Base-by-base conservation (phyloP, 148 eudicot species). In the Rhododendron henanense region DNA sequence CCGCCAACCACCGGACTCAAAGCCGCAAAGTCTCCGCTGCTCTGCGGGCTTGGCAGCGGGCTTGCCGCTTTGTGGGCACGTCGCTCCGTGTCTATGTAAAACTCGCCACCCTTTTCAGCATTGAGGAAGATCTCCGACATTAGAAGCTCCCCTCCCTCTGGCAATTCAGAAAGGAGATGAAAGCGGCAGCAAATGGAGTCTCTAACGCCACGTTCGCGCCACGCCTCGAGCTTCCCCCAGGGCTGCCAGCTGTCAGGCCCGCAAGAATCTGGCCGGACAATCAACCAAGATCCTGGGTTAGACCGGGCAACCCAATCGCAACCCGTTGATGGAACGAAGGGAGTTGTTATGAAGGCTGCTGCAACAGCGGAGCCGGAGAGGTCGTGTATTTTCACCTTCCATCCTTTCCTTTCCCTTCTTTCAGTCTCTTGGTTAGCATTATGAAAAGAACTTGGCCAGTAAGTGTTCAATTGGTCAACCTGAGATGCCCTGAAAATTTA, bases 351-450 rank as follows among this genome's bases (percentile, higher is more conserved):
- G 90, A 91, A 92, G 74, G 94, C 94, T 53, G 94, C 94, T 39
- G 94, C 94, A 61, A 92, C 91, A 2, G 93, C 94, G 10, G 94
- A 92, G 86, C 94, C 94, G 45, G 94, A 92, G 84, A 92, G 93
- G 69, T 92, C 94, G 37, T 92, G 93, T 74, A 92, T 90, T 80
- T 92, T 92, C 81, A 92, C 90, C 83, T 91, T 92, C 94, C 94
- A 92, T 19, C 94, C 94, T 78, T 92, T 92, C 45, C 94, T 86
- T 82, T 92, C 94, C 82, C 94, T 85, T 81, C 91, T 88, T 45
- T 90, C 90, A 0, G 28, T 50, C 15, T 91, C 94, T 61, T 85
- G 92, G 86, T 87, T 80, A 71, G 37, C 14, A 71, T 31, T 71
- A 11, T 91, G 93, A 48, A 41, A 81, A 9, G 94, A 83, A 71